Conservation (phyloP, 2,329 filamentous ascomycete genomes). For the Pyrenochaeta sp. region DNA sequence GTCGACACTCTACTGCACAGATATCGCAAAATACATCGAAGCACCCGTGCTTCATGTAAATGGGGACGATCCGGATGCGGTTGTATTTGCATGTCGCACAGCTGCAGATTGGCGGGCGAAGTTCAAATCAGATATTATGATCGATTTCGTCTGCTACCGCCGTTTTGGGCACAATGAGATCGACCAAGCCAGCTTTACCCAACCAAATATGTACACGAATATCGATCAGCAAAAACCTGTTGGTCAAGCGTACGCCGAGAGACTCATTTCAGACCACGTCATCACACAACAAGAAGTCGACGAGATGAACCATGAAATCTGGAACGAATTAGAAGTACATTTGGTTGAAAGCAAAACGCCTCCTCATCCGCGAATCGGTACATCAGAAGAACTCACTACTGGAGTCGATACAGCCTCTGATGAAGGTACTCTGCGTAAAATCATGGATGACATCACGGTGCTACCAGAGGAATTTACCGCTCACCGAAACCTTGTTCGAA, state of each 20-base stretch:
- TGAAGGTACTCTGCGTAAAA: too few species aligned
- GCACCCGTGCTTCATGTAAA: slow-evolving; percentile 99
- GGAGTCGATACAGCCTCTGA: too few species aligned
- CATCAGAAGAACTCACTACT: too few species aligned
- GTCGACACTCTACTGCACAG: slow-evolving; percentile 97
- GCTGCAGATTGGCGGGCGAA: slow-evolving; percentile 97
- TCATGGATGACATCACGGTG: slow-evolving; percentile 83
- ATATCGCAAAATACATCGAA: slow-evolving; percentile 98
- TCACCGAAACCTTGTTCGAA: slow-evolving; percentile 97
- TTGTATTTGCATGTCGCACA: slow-evolving; percentile 97
- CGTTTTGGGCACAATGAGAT: slow-evolving; percentile 99
- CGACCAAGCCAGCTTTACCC: slow-evolving; percentile 99
- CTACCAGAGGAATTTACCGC: slow-evolving; percentile 85
- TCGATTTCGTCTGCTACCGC: slow-evolving; percentile 98
- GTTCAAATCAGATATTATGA: slow-evolving; percentile 98
- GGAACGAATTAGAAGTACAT: too few species aligned
- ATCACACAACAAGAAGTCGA: slow-evolving; percentile 98
- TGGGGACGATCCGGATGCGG: slow-evolving; percentile 95
- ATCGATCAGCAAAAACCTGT: slow-evolving; percentile 85
- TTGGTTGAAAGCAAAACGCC: too few species aligned
- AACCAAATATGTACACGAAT: slow-evolving; percentile 99
- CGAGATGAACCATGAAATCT: too few species aligned
- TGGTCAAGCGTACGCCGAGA: slow-evolving; percentile 89
- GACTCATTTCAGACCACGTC: slow-evolving; percentile 88
- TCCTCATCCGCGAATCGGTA: too few species aligned